Evolutionary conservation across 768 basidiomycete species (phyloP).

Genomic region (Termitomyces sp.): DNA sequence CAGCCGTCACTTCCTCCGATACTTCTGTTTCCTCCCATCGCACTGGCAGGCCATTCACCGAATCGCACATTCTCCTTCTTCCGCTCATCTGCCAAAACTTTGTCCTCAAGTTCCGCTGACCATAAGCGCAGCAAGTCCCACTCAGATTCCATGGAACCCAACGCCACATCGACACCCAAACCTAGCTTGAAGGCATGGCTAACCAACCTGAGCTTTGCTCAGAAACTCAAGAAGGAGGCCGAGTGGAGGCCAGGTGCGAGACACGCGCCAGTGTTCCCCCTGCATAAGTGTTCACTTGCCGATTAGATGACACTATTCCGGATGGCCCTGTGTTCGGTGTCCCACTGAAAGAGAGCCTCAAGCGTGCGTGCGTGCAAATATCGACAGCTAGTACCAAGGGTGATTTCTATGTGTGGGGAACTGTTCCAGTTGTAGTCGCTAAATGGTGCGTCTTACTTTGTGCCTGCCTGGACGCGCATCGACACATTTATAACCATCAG

Average conservation of each 20-base stretch:
- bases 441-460: conserved; percentile 69
- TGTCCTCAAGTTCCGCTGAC: not conserved
- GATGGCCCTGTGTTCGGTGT: conserved; percentile 68
- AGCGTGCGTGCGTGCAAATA: conserved; percentile 90
- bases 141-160: conserved; percentile 9
- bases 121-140: conserved; percentile 13
- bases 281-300: not conserved
- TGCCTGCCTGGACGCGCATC: conserved; percentile 1
- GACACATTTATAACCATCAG: conserved; percentile 34
- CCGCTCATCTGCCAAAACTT: conserved; percentile 2
- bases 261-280: not conserved
- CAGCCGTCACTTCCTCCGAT: not conserved
- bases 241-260: conserved; percentile 39
- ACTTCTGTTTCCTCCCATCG: not conserved
- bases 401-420: conserved; percentile 87
- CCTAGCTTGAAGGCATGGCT: conserved; percentile 79
- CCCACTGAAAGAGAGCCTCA: conserved; percentile 78
- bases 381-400: conserved; percentile 83
- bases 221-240: conserved; percentile 56
- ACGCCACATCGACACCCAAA: conserved; percentile 36
- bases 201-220: conserved; percentile 67
- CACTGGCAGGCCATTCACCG: conserved; percentile 15
- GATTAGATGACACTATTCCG: conserved; percentile 5
- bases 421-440: conserved; percentile 95
- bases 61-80: conserved; percentile 15